Evolutionary conservation across 192 early-diverging fungal species (phyloP), one percentile per base, ranked within the genome.

Genomic region (Podila clonocystis): DNA sequence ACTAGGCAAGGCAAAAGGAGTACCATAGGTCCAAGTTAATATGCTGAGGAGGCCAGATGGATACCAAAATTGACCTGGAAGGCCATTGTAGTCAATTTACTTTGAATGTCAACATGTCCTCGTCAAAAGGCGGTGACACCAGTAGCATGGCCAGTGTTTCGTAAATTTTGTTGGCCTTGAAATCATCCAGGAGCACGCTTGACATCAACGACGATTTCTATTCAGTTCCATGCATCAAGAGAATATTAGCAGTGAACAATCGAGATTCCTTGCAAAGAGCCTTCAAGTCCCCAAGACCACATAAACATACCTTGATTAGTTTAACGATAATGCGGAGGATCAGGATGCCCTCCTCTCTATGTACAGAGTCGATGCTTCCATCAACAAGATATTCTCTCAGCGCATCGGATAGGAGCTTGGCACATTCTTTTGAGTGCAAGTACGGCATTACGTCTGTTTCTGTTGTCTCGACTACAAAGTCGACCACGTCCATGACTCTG

Each of bases 131-230:
- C 24, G 79, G 80, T 22, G 76, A 77, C 7, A 82, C 63, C 9
- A 89, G 73, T 17, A 87, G 36, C 59, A 70, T 68, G 22, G 72
- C 80, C 48, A 87, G 60, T n/a, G 68, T 67, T n/a, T 89, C 82
- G 52, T 86, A 86, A 0, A 82, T 84, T 49, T 82, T 74, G 38
- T 75, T 68, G 30, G 74, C 64, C 33, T 74, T 74, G 49, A 89
- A 79, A 34, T 84, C 82, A 41, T 89, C 83, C 69, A 84, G 75
- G 48, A 89, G 75, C n/a, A 82, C 77, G 30, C 66, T 72, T 9
- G 84, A 83, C 82, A 74, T 70, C 62, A 63, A 59, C 31, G 65
- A 74, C 31, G 58, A 84, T 61, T 66, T 86, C 72, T 79, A 72
- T 9, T 60, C 41, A 38, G 83, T 76, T 22, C 64, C 57, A 68